Evolutionary conservation across 306 rosid species (phyloP), one percentile per base, ranked within the genome.

Genomic region (Citrullus mucosospermus): DNA sequence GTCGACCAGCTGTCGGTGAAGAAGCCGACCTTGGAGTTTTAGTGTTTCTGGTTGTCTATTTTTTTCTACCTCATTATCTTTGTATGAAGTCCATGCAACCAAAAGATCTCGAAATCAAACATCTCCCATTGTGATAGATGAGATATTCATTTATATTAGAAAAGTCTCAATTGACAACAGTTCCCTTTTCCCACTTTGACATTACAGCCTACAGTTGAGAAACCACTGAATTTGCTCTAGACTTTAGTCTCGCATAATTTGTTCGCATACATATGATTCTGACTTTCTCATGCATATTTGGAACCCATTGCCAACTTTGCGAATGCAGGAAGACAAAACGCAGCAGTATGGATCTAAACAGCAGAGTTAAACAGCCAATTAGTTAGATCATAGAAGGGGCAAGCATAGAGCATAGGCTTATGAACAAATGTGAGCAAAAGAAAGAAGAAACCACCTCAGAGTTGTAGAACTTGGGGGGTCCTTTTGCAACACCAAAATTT

Each of bases 1-100:
- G 89, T 13, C 91, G 89, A 28, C 83, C 98, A 0, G 93, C 98
- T 0, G 89, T 92, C 57, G 97, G 97, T 13, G 97, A 93, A 91
- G 98, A 93, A 82, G 97, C 98, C 36, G 98, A 93, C 82, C 96
- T 90, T 17, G 97, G 98, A 70, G 94, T 92, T 84, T 70, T 93
- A 10, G 84, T 91, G 56, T 93, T 93, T 71, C 83, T 92, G 58
- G 90, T 89, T 62, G 9, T 53, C 4, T 93, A 81, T 78, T 86
- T 91, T 56, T 89, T 88, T 82, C 87, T 90, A 65, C 97, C 97
- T 68, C 88, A 88, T 34, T 74, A 81, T 80, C 79, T 92, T 78
- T 90, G 97, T 82, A 88, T 90, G 62, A 73, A 76, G 75, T 90
- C 97, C 62, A 84, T 89, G 91, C 34, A 85, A 83, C 79, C 87